phyloP scores from a whole-genome alignment of 257 asterid genomes.

The Nicotiana knightiana region DNA sequence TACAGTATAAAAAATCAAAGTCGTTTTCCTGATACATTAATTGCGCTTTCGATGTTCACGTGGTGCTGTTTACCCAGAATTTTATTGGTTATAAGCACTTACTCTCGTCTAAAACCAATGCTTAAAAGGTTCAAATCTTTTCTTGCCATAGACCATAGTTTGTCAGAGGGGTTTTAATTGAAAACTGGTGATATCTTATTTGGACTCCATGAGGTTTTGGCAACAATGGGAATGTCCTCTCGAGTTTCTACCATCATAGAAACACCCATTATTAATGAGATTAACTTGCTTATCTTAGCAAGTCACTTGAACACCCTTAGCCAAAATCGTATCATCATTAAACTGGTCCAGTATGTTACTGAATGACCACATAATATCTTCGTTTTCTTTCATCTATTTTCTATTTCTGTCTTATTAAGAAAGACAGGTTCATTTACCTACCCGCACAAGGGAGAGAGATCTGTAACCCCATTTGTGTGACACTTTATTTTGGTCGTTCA shows the following conservation, averaged over 20 bases:
- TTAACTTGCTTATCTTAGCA: neutral
- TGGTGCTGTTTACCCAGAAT: neutral
- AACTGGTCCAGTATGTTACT: neutral
- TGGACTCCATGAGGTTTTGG: neutral
- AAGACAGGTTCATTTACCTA: neutral
- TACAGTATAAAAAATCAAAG: neutral
- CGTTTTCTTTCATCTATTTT: neutral
- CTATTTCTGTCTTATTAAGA: neutral
- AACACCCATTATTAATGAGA: neutral
- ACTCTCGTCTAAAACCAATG: neutral
- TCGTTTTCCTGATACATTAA: neutral
- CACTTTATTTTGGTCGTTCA: neutral
- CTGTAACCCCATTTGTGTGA: neutral
- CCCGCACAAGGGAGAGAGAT: neutral
- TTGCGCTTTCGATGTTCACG: neutral
- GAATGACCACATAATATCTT: too few species aligned
- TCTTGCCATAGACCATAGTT: neutral
- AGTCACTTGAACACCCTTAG: neutral
- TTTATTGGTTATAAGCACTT: neutral
- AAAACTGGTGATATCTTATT: neutral
- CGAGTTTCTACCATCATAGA: neutral
- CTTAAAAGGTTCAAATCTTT: neutral
- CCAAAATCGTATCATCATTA: neutral
- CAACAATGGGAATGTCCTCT: neutral
- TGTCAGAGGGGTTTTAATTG: neutral